Evolutionary conservation across 495 filamentous ascomycete genomes (phyloP).

Genomic region (Podospora bellae-mahoneyi): DNA sequence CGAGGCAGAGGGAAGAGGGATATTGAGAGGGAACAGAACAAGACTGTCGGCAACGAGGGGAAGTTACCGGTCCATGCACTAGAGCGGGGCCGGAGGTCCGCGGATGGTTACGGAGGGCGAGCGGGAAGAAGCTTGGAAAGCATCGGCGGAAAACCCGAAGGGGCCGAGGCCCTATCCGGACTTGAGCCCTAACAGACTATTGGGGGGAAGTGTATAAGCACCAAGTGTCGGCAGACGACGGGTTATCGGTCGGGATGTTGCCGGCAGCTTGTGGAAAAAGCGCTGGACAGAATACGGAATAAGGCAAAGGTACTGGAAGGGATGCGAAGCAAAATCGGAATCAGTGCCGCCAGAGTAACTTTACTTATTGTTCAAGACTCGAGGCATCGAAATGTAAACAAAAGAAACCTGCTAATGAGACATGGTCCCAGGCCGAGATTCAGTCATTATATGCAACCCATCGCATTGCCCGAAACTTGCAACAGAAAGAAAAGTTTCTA

Average conservation of each 20-base stretch:
- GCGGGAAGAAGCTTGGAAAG: background rate
- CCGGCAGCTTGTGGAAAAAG: too few species aligned
- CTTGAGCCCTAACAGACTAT: background rate
- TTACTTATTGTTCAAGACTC: background rate
- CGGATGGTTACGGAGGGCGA: too few species aligned
- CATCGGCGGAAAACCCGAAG: background rate
- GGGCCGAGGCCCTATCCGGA: background rate
- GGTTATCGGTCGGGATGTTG: too few species aligned
- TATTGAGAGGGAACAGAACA: background rate
- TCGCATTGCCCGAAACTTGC: constrained; percentile 65
- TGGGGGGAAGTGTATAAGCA: background rate
- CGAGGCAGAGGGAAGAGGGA: background rate
- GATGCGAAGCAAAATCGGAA: too few species aligned
- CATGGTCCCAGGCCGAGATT: constrained; percentile 55
- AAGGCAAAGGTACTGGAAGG: too few species aligned
- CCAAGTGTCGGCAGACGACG: too few species aligned
- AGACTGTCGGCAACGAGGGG: background rate
- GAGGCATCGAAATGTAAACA: background rate
- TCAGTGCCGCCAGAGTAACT: too few species aligned
- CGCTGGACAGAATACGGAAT: too few species aligned
- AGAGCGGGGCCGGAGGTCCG: background rate
- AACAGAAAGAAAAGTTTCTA: constrained; percentile 67
- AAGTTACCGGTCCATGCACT: background rate
- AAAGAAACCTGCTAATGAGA: background rate
- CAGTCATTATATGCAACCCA: constrained; percentile 71